These are phyloP conservation scores for Xylariaceae sp. DNA, from an alignment of 2,329 filamentous ascomycete species.

Conservation along the genomic window DNA sequence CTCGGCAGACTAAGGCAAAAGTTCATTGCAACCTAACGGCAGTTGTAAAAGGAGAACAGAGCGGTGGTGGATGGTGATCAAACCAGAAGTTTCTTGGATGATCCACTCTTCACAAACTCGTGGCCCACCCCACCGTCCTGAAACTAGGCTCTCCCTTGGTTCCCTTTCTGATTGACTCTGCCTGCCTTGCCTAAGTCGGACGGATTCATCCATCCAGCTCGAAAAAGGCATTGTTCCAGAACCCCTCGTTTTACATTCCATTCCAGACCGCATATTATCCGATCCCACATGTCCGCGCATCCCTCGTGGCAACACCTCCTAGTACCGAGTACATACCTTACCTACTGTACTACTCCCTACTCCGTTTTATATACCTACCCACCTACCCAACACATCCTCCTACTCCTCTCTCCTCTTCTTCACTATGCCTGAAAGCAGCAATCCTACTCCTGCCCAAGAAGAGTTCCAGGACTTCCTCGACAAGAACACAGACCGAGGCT, in stretches of 20 bases:
- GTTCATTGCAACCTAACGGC: too few species aligned
- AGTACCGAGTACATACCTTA: constrained; percentile 6
- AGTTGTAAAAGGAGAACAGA: too few species aligned
- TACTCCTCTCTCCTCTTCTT: constrained; percentile 20
- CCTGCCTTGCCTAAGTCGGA: background rate
- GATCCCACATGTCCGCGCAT: background rate
- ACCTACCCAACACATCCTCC: constrained; percentile 3
- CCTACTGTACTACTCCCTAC: constrained; percentile 4
- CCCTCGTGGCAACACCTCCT: background rate
- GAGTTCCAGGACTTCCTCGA: constrained; percentile 62
- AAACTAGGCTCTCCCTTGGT: too few species aligned
- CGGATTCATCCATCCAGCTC: background rate
- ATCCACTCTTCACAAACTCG: too few species aligned
- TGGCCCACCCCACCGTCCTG: too few species aligned
- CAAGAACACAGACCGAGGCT: constrained; percentile 45
- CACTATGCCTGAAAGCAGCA: constrained; percentile 43
- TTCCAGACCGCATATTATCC: constrained; percentile 6
- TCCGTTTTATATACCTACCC: constrained; percentile 14
- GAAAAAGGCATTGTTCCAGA: background rate
- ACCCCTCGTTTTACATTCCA: background rate
- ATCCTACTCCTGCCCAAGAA: constrained; percentile 58
- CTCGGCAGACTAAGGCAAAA: too few species aligned
- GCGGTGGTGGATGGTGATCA: too few species aligned
- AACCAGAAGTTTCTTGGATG: too few species aligned
- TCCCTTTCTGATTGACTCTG: too few species aligned